These are phyloP conservation scores for Nepenthes alata DNA, from an alignment of 179 eudicot genomes.

Conservation along the genomic window DNA sequence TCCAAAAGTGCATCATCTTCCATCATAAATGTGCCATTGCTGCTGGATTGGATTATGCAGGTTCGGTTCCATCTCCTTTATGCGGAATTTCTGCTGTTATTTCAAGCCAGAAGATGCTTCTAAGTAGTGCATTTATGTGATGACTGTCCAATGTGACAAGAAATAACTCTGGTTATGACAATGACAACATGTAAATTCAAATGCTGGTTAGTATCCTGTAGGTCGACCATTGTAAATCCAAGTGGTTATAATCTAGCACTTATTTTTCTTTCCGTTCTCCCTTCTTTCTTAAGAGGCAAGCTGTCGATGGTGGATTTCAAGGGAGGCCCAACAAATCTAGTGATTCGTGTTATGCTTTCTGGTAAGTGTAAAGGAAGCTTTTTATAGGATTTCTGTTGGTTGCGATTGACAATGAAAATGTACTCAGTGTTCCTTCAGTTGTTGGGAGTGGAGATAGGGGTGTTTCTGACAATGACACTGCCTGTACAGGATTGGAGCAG, in stretches of 20 bases:
- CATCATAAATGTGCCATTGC: slow-evolving; percentile 47
- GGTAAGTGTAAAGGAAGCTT: slow-evolving; percentile 27
- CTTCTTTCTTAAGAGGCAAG: slow-evolving; percentile 57
- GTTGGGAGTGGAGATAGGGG: not conserved
- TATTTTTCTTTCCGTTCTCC: slow-evolving; percentile 7
- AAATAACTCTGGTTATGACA: too few species aligned
- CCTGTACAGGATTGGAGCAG: slow-evolving; percentile 66
- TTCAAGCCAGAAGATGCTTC: not conserved
- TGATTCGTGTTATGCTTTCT: slow-evolving; percentile 89
- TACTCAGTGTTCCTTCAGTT: too few species aligned
- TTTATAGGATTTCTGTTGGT: not conserved
- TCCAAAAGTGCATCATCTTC: slow-evolving; percentile 30
- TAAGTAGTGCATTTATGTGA: not conserved
- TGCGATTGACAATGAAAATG: not conserved
- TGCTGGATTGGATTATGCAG: slow-evolving; percentile 82
- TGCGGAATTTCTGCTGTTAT: not conserved
- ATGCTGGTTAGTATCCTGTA: too few species aligned
- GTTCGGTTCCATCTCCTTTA: slow-evolving; percentile 23
- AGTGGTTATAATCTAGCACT: too few species aligned
- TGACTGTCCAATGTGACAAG: not conserved
- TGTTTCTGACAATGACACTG: not conserved
- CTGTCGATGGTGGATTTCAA: slow-evolving; percentile 79
- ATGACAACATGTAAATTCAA: too few species aligned
- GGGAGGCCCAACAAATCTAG: slow-evolving; percentile 69
- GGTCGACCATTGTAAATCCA: too few species aligned